Percentiles rank a stretch among this genome's conserved stretches.
Evolutionary conservation across 345 rosid species (phyloP).

Genomic region (Eucalyptus coolabah): DNA sequence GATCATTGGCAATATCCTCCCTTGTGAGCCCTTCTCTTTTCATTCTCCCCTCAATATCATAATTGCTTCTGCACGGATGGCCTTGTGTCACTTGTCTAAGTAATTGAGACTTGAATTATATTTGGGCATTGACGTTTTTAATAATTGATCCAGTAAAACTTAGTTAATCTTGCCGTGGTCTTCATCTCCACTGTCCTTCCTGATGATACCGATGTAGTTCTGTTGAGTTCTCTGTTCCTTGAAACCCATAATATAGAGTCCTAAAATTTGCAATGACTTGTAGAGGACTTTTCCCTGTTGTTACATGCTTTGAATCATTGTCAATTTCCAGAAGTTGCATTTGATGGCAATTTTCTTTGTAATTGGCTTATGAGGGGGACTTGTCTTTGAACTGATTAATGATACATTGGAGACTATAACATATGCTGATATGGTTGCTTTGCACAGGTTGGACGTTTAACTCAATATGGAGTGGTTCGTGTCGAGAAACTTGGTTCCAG

Average conservation of each 20-base stretch:
- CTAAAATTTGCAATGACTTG: neutral
- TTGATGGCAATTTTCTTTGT: neutral
- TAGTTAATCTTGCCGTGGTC: neutral
- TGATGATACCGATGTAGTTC: neutral
- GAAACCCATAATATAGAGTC: neutral
- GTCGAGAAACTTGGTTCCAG: neutral
- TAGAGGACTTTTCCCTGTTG: neutral
- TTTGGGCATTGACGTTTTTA: neutral
- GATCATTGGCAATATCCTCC: neutral
- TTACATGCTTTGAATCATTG: neutral
- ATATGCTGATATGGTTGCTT: neutral
- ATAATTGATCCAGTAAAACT: neutral
- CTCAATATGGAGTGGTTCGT: neutral
- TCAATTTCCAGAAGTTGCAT: neutral
- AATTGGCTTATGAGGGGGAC: neutral
- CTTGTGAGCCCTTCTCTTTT: neutral
- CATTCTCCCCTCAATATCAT: neutral
- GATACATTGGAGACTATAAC: neutral
- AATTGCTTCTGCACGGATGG: neutral
- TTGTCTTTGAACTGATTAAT: neutral
- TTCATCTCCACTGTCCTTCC: neutral
- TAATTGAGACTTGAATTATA: neutral
- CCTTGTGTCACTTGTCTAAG: neutral
- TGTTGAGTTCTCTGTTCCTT: neutral
- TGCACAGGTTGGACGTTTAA: conserved; percentile 1